Conservation (phyloP, 2,329 filamentous ascomycete genomes). For the Colletotrichum sublineola region DNA sequence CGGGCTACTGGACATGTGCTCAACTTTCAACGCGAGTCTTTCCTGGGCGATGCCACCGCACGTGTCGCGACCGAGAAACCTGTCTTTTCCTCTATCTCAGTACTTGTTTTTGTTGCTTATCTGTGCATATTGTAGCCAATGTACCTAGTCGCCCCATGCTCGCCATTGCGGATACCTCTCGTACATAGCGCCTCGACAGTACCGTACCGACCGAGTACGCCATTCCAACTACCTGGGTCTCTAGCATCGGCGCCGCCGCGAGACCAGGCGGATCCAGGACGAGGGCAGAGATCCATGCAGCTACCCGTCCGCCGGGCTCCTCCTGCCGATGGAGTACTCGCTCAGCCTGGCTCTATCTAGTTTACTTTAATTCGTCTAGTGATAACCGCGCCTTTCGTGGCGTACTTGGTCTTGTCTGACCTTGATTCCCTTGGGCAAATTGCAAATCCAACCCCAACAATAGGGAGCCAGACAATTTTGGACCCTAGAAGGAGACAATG, state of each 20-base stretch:
- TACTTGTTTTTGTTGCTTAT: too few species aligned
- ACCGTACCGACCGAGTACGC: not conserved
- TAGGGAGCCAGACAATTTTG: too few species aligned
- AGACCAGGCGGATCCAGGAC: not conserved
- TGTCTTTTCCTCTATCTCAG: not conserved
- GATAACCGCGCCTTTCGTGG: not conserved
- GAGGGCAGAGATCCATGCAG: slow-evolving; percentile 8
- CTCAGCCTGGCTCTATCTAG: not conserved
- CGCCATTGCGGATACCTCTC: not conserved
- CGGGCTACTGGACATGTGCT: not conserved
- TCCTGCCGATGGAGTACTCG: not conserved
- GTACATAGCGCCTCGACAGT: not conserved
- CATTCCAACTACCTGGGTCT: not conserved
- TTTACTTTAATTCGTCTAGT: not conserved
- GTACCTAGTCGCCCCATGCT: not conserved
- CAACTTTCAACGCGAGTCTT: not conserved
- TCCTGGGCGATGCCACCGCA: slow-evolving; percentile 7
- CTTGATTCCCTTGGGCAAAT: not conserved
- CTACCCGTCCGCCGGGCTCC: not conserved
- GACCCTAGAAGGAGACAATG: too few species aligned
- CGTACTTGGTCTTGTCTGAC: not conserved
- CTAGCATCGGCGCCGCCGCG: not conserved
- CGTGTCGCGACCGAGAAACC: slow-evolving; percentile 8
- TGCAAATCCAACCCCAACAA: not conserved
- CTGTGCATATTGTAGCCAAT: not conserved